These are phyloP conservation scores for Botrytis tulipae DNA, from an alignment of 2,329 filamentous ascomycete genomes.

Conservation along the genomic window DNA sequence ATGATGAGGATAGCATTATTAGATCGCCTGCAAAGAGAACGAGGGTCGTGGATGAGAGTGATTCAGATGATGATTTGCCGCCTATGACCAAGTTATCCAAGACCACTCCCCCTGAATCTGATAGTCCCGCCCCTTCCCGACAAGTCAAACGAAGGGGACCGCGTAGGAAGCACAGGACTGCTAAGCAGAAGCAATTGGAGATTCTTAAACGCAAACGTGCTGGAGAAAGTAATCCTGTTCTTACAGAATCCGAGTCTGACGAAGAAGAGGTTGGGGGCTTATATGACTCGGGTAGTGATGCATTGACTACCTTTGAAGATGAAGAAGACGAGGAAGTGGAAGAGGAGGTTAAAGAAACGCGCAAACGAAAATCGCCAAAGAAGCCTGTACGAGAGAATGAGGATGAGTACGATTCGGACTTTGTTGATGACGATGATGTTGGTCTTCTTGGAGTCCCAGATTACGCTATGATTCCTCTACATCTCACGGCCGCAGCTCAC, in stretches of 20 bases:
- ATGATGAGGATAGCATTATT: conserved; percentile 14
- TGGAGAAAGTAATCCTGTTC: conserved; percentile 42
- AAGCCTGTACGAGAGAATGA: conserved; percentile 21
- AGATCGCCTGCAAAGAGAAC: conserved; percentile 13
- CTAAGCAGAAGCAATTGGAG: conserved; percentile 44
- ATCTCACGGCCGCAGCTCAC: conserved; percentile 65
- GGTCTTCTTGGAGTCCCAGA: conserved; percentile 55
- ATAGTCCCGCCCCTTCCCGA: conserved; percentile 15
- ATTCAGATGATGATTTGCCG: conserved; percentile 18
- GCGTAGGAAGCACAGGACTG: conserved; percentile 38
- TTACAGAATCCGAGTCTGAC: conserved; percentile 41
- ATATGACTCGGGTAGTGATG: conserved; percentile 32
- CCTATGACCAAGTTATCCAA: conserved; percentile 17
- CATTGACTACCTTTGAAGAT: conserved; percentile 51
- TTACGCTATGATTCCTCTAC: conserved; percentile 55
- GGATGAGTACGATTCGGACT: conserved; percentile 42
- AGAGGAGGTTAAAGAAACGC: conserved; percentile 15
- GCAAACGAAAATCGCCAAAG: conserved; percentile 14
- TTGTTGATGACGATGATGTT: conserved; percentile 62
- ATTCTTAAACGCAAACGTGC: conserved; percentile 42
- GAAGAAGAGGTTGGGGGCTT: conserved; percentile 23
- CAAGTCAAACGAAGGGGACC: conserved; percentile 18
- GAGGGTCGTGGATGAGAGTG: neutral
- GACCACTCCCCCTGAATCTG: conserved; percentile 24
- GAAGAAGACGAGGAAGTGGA: conserved; percentile 37